A percentile compares a stretch with the other conserved stretches of the same genome.
Evolutionary conservation across 2,329 filamentous ascomycete species (phyloP).

Genomic region (Plenodomus lindquistii): DNA sequence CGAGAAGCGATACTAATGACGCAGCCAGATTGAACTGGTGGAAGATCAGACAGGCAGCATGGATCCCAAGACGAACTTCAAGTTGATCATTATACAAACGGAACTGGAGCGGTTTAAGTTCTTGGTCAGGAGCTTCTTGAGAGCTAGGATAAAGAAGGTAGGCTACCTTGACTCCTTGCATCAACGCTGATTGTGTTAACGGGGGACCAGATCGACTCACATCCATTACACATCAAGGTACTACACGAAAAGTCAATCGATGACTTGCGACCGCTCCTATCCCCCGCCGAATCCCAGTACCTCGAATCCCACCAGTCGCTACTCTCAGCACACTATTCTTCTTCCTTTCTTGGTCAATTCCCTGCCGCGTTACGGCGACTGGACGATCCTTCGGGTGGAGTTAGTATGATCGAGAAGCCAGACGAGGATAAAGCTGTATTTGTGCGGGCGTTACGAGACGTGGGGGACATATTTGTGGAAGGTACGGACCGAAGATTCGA

Average conservation of each 20-base stretch:
- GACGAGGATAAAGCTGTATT: conserved; percentile 86
- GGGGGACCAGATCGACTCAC: conserved; percentile 67
- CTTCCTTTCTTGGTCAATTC: conserved; percentile 83
- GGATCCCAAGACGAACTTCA: conserved; percentile 90
- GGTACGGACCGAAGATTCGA: conserved; percentile 62
- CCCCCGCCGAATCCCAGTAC: conserved; percentile 77
- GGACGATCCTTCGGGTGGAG: conserved; percentile 86
- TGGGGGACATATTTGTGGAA: conserved; percentile 58
- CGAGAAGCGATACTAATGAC: conserved; percentile 18
- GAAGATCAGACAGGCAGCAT: conserved; percentile 74
- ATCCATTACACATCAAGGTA: conserved; percentile 73
- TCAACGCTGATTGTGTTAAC: conserved; percentile 6
- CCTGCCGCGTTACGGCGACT: conserved; percentile 78
- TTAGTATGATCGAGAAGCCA: conserved; percentile 89
- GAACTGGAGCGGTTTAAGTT: conserved; percentile 95
- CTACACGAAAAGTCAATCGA: conserved; percentile 55
- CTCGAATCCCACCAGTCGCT: conserved; percentile 83
- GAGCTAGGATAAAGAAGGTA: conserved; percentile 86
- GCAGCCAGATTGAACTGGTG: conserved; percentile 52
- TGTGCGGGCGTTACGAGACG: conserved; percentile 69
- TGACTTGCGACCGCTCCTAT: conserved; percentile 57
- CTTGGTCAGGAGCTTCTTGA: conserved; percentile 78
- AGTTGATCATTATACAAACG: conserved; percentile 92
- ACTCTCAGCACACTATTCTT: conserved; percentile 80
- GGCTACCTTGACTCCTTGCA: background rate